Evolutionary conservation across 352 stramenopile species (phyloP).

Genomic region (Pythium brachiatum): DNA sequence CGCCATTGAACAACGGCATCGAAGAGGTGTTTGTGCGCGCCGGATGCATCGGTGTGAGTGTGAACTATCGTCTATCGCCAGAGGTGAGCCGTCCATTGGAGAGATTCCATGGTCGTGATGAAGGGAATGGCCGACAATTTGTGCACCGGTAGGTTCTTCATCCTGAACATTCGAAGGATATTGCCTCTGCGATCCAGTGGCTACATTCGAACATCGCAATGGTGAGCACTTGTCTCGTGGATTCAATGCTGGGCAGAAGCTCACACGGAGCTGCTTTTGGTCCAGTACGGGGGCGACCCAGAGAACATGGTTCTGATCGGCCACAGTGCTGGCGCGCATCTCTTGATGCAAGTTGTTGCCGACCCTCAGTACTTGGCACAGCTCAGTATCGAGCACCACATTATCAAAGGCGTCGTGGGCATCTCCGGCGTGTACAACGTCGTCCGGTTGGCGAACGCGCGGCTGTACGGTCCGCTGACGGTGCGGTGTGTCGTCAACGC

Average conservation of each 20-base stretch:
- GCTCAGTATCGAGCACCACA: constrained; percentile 32
- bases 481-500: too few species aligned
- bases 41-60: constrained; percentile 54
- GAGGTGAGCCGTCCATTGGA: constrained; percentile 34
- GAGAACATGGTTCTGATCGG: constrained; percentile 59
- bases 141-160: constrained; percentile 45
- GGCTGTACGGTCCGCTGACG: constrained; percentile 67
- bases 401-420: constrained; percentile 58
- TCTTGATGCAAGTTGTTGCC: constrained; percentile 66
- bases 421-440: constrained; percentile 88
- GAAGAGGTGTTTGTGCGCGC: constrained; percentile 53
- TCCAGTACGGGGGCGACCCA: constrained; percentile 71
- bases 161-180: constrained; percentile 63
- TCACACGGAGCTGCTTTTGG: too few species aligned
- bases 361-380: constrained; percentile 50
- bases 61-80: constrained; percentile 83
- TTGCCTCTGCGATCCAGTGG: constrained; percentile 61
- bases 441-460: constrained; percentile 68
- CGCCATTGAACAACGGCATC: constrained; percentile 58
- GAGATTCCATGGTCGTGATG: neutral
- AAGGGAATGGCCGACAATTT: neutral
- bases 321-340: constrained; percentile 77
- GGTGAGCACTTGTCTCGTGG: constrained; percentile 39
- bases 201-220: constrained; percentile 63
- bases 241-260: too few species aligned